Evolutionary conservation across 2,329 filamentous ascomycete species (phyloP), one percentile per base, ranked within the genome.

Genomic region (Colletotrichum liaoningense): DNA sequence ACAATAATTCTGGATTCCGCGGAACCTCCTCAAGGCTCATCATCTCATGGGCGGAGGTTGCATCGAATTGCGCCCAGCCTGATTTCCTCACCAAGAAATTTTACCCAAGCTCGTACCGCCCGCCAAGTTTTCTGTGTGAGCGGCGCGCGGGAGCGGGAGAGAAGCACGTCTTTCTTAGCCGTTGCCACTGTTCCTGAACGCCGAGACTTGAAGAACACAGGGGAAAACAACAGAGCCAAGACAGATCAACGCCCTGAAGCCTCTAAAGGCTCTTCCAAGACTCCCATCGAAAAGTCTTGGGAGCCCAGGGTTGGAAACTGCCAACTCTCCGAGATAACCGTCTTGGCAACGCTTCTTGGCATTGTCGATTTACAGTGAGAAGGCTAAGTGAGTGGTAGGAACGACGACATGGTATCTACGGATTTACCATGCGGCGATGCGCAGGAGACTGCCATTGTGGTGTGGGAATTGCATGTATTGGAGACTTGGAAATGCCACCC

Each of bases 271-370:
- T 49, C 42, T n/a, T 3, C 42, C 19, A 49, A n/a, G 16, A 49
- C 46, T 12, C 4, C 33, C 33, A 12, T 35, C 11, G 33, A 60
- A 16, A 46, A 28, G 38, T 63, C 38, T 68, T 68, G 69, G 69
- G 64, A 63, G 38, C 38, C 63, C 35, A 42, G 69, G 57, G 28
- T 16, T 42, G 52, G 42, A 52, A 54, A 68, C 57, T 59, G 49
- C 63, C 46, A 58, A 26, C 63, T 55, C 22, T 35, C 69, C 64
- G 69, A 63, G 69, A 72, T 72, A 68, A 30, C 69, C 69, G 64
- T 68, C 64, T 68, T 67, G 69, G 69, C 69, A 30, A 19, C 2
- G 26, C 3, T 8, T 52, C 63, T 71, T 72, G 69, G 64, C 63
- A 35, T 22, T 38, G n/a, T 24, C 49, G 49, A 63, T 68, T 58